Evolutionary conservation across 306 rosid genomes (phyloP).

Genomic region (Pyrus bretschneideri): DNA sequence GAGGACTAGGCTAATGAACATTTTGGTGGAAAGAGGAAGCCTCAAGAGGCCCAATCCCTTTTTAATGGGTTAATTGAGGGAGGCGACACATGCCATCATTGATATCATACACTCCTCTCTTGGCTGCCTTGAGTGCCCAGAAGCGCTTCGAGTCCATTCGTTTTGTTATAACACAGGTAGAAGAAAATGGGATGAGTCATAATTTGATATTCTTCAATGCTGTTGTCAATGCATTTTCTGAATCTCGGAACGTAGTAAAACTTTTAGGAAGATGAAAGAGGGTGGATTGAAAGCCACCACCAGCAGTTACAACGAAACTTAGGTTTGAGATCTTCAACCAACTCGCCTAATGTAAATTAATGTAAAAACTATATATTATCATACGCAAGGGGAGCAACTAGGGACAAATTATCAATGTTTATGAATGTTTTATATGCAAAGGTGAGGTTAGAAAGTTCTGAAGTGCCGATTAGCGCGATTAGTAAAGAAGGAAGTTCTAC

Average conservation of each 20-base stretch:
- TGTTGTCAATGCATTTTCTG: conserved; percentile 55
- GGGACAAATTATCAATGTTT: too few species aligned
- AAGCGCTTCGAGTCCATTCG: conserved; percentile 45
- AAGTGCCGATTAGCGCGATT: too few species aligned
- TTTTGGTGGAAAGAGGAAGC: conserved; percentile 23
- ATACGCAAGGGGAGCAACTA: too few species aligned
- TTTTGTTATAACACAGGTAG: neutral
- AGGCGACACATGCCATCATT: conserved; percentile 54
- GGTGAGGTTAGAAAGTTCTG: too few species aligned
- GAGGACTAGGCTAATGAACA: conserved; percentile 46
- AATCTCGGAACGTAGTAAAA: conserved; percentile 47
- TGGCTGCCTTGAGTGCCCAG: conserved; percentile 49
- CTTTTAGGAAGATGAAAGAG: conserved; percentile 48
- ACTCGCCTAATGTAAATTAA: too few species aligned
- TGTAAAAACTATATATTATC: too few species aligned
- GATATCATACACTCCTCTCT: conserved; percentile 49
- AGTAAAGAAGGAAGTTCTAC: too few species aligned
- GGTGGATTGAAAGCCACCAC: conserved; percentile 44
- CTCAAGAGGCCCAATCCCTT: conserved; percentile 39
- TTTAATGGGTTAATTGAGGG: conserved; percentile 44
- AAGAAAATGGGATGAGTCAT: conserved; percentile 34
- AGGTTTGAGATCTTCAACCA: too few species aligned
- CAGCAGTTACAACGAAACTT: conserved; percentile 34
- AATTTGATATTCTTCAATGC: conserved; percentile 54
- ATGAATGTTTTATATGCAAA: too few species aligned